These are phyloP conservation scores for Cucumis cinereus DNA, from an alignment of 306 rosid species.

Conservation along the genomic window DNA sequence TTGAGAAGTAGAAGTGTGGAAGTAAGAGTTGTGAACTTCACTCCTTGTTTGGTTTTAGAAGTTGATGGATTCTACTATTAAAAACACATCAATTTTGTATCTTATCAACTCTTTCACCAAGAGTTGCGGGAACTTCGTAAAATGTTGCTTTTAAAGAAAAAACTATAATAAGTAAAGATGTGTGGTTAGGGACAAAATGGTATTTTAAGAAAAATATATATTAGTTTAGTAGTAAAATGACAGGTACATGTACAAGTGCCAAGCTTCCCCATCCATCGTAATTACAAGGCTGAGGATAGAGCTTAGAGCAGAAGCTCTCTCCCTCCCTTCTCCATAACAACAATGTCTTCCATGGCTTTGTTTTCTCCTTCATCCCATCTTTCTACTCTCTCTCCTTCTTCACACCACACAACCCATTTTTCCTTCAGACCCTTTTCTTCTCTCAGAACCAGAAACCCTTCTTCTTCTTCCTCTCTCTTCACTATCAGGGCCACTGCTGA, in stretches of 20 bases:
- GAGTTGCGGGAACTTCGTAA: too few species aligned
- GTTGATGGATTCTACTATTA: too few species aligned
- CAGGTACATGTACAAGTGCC: neutral
- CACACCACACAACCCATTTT: conserved; percentile 18
- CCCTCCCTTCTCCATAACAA: neutral
- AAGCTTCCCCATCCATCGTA: neutral
- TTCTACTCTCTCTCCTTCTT: conserved; percentile 32
- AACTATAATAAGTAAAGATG: too few species aligned
- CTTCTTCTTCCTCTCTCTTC: conserved; percentile 11
- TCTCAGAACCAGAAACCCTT: conserved; percentile 25
- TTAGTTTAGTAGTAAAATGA: neutral
- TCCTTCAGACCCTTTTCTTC: conserved; percentile 20
- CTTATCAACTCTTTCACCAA: too few species aligned
- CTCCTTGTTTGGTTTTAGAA: too few species aligned
- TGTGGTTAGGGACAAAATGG: too few species aligned
- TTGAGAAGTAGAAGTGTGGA: too few species aligned
- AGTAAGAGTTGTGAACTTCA: too few species aligned
- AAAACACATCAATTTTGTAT: too few species aligned
- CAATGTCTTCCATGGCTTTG: conserved; percentile 55
- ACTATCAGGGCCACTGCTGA: conserved; percentile 38
- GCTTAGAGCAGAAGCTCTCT: neutral
- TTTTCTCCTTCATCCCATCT: conserved; percentile 49
- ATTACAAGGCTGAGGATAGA: conserved; percentile 18
- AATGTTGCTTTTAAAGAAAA: too few species aligned
- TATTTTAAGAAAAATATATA: too few species aligned